Evolutionary conservation across 306 rosid genomes (phyloP), one percentile per base, ranked within the genome.

Genomic region (Cyamopsis tetragonoloba): DNA sequence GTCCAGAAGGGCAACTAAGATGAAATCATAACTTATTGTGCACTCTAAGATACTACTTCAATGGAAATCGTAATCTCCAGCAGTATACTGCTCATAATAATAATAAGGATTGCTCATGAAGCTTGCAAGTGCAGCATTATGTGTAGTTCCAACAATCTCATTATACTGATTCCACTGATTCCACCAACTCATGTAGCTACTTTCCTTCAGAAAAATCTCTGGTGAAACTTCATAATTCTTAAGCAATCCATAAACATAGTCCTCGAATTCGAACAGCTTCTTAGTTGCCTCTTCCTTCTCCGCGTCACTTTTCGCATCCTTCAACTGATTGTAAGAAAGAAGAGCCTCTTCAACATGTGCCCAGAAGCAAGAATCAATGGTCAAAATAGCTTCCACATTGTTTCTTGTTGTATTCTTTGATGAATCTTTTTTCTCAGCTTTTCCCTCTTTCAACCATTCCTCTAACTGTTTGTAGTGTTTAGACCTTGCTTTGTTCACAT

Each of bases 141-240:
- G 14, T 8, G 43, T 3, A 22, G 5, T 3, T 30, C 72, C 85
- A 71, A 38, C 26, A 7, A 59, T 77, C 6, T 0, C 5, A 27
- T 63, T 66, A 42, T 89, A 87, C 13, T 70, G 46, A 0, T 53
- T 28, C 92, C 88, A 87, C 13, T 70, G 46, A 0, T 53, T 28
- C 92, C 88, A 91, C 98, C 96, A 87, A 24, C 0, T 0, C 95
- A 85, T 89, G n/a, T 79, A 91, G 68, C 86, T 88, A 61, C 96
- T 82, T 0, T 6, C 1, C 8, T 3, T 1, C 22, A 87, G 68
- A 79, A 91, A 88, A 70, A 91, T 87, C 71, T 91, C 96, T 1
- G 90, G 76, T 1, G 95, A 82, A 17, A 89, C 86, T 2, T 55
- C 79, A 31, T 73, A 82, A 0, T 72, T 78, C 37, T 17, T 72